These are phyloP conservation scores for Pseudopyrenochaeta lycopersici DNA, from an alignment of 2,329 filamentous ascomycete genomes.

Conservation along the genomic window DNA sequence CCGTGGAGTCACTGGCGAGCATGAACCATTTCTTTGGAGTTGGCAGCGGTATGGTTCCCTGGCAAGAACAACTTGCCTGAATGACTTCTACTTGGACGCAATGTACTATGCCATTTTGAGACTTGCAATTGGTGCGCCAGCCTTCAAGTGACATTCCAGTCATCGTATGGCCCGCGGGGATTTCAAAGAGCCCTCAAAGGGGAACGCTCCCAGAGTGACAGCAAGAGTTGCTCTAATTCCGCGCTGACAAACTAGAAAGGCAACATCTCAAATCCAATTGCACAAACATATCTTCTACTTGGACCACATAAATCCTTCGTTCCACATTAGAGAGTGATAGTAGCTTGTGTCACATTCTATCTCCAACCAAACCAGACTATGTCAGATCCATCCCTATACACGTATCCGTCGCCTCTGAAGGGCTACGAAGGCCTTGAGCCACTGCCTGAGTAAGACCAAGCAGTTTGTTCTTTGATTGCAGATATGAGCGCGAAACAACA, in stretches of 20 bases:
- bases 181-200: background rate
- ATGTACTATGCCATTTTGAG: too few species aligned
- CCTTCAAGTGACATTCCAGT: too few species aligned
- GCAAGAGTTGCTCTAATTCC: constrained; percentile 28
- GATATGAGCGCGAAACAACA: background rate
- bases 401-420: constrained; percentile 65
- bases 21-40: background rate
- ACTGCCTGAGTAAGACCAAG: constrained; percentile 55
- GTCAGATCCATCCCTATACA: constrained; percentile 55
- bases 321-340: too few species aligned
- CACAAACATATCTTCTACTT: background rate
- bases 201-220: background rate
- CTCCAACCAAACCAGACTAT: constrained; percentile 27
- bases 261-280: background rate
- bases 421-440: constrained; percentile 67
- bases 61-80: too few species aligned
- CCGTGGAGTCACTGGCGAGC: background rate
- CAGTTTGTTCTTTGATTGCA: background rate
- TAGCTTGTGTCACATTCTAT: too few species aligned
- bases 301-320: too few species aligned
- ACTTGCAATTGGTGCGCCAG: too few species aligned
- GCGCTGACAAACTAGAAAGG: constrained; percentile 38
- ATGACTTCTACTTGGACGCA: too few species aligned
- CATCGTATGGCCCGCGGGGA: too few species aligned
- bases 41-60: too few species aligned